Conservation (phyloP, 73 alveolate species). For the Breviolum minutum region DNA sequence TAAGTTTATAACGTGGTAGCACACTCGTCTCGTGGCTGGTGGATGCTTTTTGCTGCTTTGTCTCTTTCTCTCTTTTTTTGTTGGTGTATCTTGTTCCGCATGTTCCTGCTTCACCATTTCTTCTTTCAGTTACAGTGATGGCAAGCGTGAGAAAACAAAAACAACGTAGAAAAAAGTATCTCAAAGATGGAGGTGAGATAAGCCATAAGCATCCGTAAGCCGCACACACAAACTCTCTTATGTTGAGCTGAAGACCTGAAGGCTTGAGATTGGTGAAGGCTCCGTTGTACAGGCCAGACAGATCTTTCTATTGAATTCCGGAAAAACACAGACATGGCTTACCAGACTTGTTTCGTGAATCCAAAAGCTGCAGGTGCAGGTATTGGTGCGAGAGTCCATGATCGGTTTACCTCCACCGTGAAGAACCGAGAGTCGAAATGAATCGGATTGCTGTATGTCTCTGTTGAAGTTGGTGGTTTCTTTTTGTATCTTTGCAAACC, state of each 20-base stretch:
- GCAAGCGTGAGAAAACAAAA: too few relatives aligned
- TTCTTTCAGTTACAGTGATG: too few relatives aligned
- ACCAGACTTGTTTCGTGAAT: too few relatives aligned
- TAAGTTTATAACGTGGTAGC: too few relatives aligned
- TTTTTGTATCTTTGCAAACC: too few relatives aligned
- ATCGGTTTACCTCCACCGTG: constrained; percentile 29
- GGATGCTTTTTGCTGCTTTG: background rate
- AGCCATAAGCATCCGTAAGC: too few relatives aligned
- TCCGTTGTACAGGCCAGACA: constrained; percentile 2
- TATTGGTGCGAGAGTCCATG: constrained; percentile 16
- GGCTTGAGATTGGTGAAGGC: constrained; percentile 42
- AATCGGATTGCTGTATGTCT: too few relatives aligned
- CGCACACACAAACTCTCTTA: too few relatives aligned
- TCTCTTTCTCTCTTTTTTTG: background rate
- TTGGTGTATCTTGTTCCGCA: background rate
- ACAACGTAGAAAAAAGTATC: background rate
- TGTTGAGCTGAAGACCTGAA: background rate
- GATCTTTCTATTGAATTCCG: background rate
- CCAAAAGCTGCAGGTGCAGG: background rate
- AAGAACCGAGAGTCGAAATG: too few relatives aligned
- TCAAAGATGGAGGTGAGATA: background rate
- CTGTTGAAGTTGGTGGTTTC: too few relatives aligned
- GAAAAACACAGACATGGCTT: background rate
- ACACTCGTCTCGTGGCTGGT: too few relatives aligned
- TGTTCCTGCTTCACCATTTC: too few relatives aligned